A percentile compares a stretch with the other conserved stretches of the same genome.
Conservation (phyloP, 768 basidiomycete genomes). For the Lentinus brumalis region DNA sequence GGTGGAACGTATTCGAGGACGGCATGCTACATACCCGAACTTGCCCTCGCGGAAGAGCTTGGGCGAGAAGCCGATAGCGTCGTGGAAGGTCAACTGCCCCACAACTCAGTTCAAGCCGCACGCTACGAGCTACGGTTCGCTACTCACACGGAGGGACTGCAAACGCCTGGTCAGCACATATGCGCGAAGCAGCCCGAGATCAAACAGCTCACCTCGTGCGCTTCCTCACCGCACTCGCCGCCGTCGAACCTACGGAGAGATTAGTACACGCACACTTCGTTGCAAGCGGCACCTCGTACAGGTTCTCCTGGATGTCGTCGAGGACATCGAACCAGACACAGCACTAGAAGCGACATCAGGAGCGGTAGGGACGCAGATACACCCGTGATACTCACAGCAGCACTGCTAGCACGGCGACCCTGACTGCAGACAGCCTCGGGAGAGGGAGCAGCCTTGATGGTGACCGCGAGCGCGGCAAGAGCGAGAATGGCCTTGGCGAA, state of each 20-base stretch:
- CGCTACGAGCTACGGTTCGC: neutral
- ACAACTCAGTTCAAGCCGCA: neutral
- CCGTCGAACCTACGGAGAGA: slow-evolving; percentile 6
- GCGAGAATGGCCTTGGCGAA: slow-evolving; percentile 3
- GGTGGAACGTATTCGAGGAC: neutral
- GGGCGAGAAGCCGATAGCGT: slow-evolving; percentile 26
- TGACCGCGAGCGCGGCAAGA: slow-evolving; percentile 1
- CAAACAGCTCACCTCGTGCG: slow-evolving; percentile 7
- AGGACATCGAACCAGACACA: slow-evolving; percentile 22
- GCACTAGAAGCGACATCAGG: neutral
- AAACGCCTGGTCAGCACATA: neutral
- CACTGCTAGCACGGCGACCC: slow-evolving; percentile 1
- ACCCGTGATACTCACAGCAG: neutral
- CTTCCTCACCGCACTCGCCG: slow-evolving; percentile 17
- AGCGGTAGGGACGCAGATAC: neutral
- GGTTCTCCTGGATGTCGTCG: slow-evolving; percentile 19
- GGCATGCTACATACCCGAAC: slow-evolving; percentile 7
- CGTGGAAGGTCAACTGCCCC: slow-evolving; percentile 30
- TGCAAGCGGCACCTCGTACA: neutral
- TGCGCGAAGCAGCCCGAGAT: neutral
- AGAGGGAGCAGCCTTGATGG: neutral
- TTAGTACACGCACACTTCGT: neutral
- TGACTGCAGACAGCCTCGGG: neutral
- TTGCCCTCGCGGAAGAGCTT: slow-evolving; percentile 15
- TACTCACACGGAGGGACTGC: slow-evolving; percentile 4